phyloP scores from a whole-genome alignment of 345 rosid genomes.

The Aurinia saxatilis region DNA sequence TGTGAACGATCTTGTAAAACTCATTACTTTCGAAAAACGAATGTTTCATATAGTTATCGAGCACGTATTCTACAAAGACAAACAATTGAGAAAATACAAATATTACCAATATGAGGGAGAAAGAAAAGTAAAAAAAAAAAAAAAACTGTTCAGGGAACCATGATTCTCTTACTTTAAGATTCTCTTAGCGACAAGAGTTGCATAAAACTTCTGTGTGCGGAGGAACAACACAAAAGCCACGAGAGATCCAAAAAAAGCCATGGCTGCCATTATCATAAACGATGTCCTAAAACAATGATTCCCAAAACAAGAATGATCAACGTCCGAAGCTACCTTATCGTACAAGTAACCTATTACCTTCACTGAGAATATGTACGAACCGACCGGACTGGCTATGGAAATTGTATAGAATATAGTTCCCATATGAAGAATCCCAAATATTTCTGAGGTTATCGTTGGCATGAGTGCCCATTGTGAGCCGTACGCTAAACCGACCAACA shows the following conservation, averaged over 20 bases:
- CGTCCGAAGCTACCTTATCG: conserved; percentile 46
- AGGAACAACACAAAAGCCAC: conserved; percentile 46
- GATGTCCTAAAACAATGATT: conserved; percentile 64
- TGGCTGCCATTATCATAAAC: conserved; percentile 61
- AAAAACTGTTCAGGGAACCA: neutral
- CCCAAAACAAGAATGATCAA: conserved; percentile 49
- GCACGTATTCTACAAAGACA: too few relatives aligned
- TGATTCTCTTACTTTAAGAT: neutral
- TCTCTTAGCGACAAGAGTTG: conserved; percentile 41
- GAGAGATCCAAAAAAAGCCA: conserved; percentile 49
- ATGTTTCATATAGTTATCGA: too few relatives aligned
- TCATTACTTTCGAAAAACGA: too few relatives aligned
- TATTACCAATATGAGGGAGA: neutral
- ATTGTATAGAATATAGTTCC: conserved; percentile 83
- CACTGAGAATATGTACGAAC: conserved; percentile 84
- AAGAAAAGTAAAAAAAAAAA: neutral
- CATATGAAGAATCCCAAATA: conserved; percentile 61
- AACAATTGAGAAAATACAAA: neutral
- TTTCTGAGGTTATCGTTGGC: conserved; percentile 71
- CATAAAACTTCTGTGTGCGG: conserved; percentile 64
- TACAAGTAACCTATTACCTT: conserved; percentile 70
- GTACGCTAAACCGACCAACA: conserved; percentile 65
- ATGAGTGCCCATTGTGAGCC: conserved; percentile 84
- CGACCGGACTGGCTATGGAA: conserved; percentile 73
- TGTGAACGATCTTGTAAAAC: too few relatives aligned